A percentile compares a stretch with the other conserved stretches of the same genome.
phyloP scores from a whole-genome alignment of 2,329 filamentous ascomycete species.

The Diaporthe australafricana region DNA sequence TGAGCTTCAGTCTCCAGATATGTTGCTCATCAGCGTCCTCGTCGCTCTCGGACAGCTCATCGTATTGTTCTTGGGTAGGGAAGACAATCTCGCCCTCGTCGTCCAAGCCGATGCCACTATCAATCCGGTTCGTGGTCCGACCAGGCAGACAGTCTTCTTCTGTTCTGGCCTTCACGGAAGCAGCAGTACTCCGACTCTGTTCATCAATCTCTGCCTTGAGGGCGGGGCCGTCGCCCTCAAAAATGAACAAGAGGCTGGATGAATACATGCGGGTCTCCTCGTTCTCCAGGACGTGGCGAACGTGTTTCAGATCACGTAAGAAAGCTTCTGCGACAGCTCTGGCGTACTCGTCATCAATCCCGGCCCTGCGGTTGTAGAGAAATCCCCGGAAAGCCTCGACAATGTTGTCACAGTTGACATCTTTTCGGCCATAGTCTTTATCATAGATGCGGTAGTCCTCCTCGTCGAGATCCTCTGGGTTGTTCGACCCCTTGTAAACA shows the following conservation, averaged over 20 bases:
- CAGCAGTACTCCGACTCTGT: slow-evolving; percentile 61
- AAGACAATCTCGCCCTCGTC: slow-evolving; percentile 51
- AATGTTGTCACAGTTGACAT: slow-evolving; percentile 66
- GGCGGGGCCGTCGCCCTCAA: slow-evolving; percentile 70
- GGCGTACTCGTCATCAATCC: slow-evolving; percentile 70
- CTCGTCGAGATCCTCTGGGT: slow-evolving; percentile 62
- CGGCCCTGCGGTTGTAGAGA: slow-evolving; percentile 68
- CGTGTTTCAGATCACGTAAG: slow-evolving; percentile 61
- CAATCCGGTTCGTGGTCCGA: slow-evolving; percentile 59
- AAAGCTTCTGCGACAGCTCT: slow-evolving; percentile 66
- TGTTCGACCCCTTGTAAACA: slow-evolving; percentile 68
- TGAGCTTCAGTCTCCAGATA: slow-evolving; percentile 85
- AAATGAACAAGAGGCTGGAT: slow-evolving; percentile 71
- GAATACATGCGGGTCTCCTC: slow-evolving; percentile 75
- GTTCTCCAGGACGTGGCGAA: slow-evolving; percentile 64
- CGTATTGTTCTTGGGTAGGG: slow-evolving; percentile 42
- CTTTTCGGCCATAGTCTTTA: slow-evolving; percentile 70
- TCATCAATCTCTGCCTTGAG: slow-evolving; percentile 65
- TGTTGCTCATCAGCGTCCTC: slow-evolving; percentile 71
- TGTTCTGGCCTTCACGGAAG: slow-evolving; percentile 63
- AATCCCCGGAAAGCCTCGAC: slow-evolving; percentile 66
- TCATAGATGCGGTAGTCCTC: slow-evolving; percentile 70
- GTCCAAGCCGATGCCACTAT: slow-evolving; percentile 66
- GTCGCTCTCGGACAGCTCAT: slow-evolving; percentile 58
- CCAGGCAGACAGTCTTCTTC: slow-evolving; percentile 42